Evolutionary conservation across 73 alveolate genomes (phyloP).

Genomic region (Tetrahymena thermophila): DNA sequence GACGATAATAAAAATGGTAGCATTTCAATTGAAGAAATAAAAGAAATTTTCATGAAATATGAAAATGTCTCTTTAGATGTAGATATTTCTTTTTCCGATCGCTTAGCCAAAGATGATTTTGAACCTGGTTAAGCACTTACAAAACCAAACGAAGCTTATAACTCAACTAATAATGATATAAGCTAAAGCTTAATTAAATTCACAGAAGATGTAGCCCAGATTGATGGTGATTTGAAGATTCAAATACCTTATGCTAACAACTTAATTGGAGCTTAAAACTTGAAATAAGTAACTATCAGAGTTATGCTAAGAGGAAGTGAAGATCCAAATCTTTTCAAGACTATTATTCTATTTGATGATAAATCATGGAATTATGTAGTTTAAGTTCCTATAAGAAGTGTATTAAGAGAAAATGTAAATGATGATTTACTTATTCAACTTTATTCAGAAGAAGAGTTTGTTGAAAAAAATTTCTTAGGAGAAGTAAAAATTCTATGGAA

Average conservation of each 20-base stretch:
- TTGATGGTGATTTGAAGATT: background rate
- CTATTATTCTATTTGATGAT: constrained; percentile 2
- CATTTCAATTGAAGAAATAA: constrained; percentile 16
- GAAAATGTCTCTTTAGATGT: background rate
- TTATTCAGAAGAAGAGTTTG: background rate
- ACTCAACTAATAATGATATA: background rate
- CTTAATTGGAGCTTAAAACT: background rate
- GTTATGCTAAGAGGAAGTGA: background rate
- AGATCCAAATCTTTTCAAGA: background rate
- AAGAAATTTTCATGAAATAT: background rate
- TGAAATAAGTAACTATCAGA: background rate
- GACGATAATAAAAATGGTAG: constrained; percentile 30
- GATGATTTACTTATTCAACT: constrained; percentile 7
- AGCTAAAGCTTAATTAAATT: background rate
- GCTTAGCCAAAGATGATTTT: background rate
- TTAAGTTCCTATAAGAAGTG: background rate
- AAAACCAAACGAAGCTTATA: background rate
- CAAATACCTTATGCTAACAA: background rate
- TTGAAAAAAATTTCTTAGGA: constrained; percentile 22
- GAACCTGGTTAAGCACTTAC: background rate
- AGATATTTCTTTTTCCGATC: background rate
- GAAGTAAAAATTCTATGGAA: constrained; percentile 34
- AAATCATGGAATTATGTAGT: constrained; percentile 13
- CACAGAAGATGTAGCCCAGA: background rate
- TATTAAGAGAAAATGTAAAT: constrained; percentile 9